Evolutionary conservation across 371 early-diverging fungal genomes (phyloP), one percentile per base, ranked within the genome.

Genomic region (Sporodiniella umbellata): DNA sequence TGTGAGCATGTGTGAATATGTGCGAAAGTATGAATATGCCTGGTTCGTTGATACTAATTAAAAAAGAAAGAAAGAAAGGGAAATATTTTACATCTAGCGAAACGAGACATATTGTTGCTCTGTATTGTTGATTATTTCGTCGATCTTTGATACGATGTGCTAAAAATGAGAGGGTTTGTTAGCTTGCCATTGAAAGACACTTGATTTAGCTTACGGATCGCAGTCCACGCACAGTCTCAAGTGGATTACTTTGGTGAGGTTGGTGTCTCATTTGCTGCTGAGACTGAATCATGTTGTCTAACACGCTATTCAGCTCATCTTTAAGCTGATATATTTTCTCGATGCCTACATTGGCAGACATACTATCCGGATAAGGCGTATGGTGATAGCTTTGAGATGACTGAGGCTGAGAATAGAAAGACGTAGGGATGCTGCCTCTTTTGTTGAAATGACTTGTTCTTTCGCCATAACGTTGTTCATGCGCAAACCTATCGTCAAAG

Each of bases 201-300:
- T n/a, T n/a, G n/a, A n/a, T n/a, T n/a, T 44, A 35, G 51, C 60
- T 55, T 60, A 60, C 60, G 25, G 43, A 37, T 28, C 38, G 42
- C 17, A 60, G 17, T 6, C 39, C 60, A 21, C 47, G 30, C 5
- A 51, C 39, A 25, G 26, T 30, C 21, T 60, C 60, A 40, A 45
- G 42, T 22, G 37, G 18, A 18, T n/a, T 39, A 17, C 45, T 42
- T 28, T 28, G 30, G 17, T 25, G 45, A 28, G 31, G 39, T 8
- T 54, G 33, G 12, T 46, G 40, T 11, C 26, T 50, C 26, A 22
- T 35, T n/a, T 54, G 47, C 28, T 50, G 50, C 17, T 55, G 51
- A 12, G 53, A 51, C 21, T 47, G 51, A 11, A 60, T 48, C 17
- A 51, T 40, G 4, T 56, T 15, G 33, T 61, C 56, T 24, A 61